phyloP scores from a whole-genome alignment of 2,329 filamentous ascomycete genomes.

The Diaporthe citri region DNA sequence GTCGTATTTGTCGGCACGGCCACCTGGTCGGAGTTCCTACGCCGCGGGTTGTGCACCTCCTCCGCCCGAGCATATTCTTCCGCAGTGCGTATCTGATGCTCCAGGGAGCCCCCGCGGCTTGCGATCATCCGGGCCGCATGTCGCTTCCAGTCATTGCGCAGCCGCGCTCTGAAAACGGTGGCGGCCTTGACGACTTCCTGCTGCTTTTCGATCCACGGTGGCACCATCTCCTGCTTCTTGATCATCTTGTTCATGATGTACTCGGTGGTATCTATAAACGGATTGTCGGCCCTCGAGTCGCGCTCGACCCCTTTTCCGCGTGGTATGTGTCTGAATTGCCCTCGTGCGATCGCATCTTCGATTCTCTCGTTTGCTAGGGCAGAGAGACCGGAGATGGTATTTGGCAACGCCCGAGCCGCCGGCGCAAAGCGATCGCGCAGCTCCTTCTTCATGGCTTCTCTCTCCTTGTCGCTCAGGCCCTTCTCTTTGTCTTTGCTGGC shows the following conservation, averaged over 20 bases:
- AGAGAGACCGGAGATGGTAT: conserved; percentile 81
- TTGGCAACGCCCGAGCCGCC: conserved; percentile 78
- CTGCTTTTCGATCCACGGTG: conserved; percentile 99
- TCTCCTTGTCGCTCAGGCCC: conserved; percentile 77
- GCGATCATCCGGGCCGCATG: conserved; percentile 85
- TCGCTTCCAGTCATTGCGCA: conserved; percentile 86
- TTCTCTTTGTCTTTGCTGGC: conserved; percentile 63
- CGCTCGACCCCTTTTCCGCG: conserved; percentile 83
- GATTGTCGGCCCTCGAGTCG: conserved; percentile 86
- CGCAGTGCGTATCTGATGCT: conserved; percentile 79
- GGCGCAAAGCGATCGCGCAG: conserved; percentile 86
- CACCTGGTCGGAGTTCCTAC: conserved; percentile 59
- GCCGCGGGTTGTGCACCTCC: conserved; percentile 70
- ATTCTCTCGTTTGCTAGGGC: conserved; percentile 90
- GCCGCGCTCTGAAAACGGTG: conserved; percentile 76
- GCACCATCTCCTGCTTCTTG: conserved; percentile 93
- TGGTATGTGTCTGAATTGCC: conserved; percentile 87
- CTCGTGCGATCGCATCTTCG: conserved; percentile 91
- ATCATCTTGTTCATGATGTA: conserved; percentile 99
- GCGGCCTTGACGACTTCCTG: conserved; percentile 83
- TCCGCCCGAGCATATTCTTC: conserved; percentile 83
- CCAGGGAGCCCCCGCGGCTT: conserved; percentile 79
- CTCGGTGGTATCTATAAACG: conserved; percentile 95
- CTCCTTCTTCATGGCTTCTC: conserved; percentile 77
- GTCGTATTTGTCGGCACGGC: conserved; percentile 60